Percentiles rank a stretch among this genome's conserved stretches.
These are phyloP conservation scores for Albifimbria verrucaria DNA, from an alignment of 2,329 filamentous ascomycete species.

Conservation along the genomic window DNA sequence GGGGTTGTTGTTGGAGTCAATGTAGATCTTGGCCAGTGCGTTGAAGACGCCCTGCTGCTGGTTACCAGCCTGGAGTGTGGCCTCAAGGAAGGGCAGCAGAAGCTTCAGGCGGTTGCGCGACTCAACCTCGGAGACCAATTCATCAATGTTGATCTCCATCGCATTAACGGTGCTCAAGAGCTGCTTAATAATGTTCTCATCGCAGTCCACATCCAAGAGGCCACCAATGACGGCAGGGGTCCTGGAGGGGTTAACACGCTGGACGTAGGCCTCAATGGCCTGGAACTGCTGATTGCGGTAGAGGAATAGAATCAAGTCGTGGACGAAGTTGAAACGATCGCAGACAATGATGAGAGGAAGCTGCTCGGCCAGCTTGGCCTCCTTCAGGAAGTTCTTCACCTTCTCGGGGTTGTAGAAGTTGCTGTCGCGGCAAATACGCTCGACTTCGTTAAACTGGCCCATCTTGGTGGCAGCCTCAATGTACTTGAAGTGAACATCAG, in stretches of 20 bases:
- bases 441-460: slow-evolving; percentile 91
- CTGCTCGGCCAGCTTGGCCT: slow-evolving; percentile 87
- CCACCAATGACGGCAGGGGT: slow-evolving; percentile 93
- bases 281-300: slow-evolving; percentile 99
- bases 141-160: slow-evolving; percentile 84
- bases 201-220: slow-evolving; percentile 92
- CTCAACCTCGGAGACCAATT: slow-evolving; percentile 93
- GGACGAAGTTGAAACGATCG: slow-evolving; percentile 98
- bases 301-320: slow-evolving; percentile 91
- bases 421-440: slow-evolving; percentile 94
- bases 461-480: slow-evolving; percentile 95
- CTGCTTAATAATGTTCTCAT: slow-evolving; percentile 93
- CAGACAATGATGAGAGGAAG: slow-evolving; percentile 97
- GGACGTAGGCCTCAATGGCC: slow-evolving; percentile 97
- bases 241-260: slow-evolving; percentile 88
- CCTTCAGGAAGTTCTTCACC: slow-evolving; percentile 99
- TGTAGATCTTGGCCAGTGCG: slow-evolving; percentile 98
- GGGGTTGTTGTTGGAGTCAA: slow-evolving; percentile 96
- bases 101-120: slow-evolving; percentile 93
- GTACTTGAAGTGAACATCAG: slow-evolving; percentile 98
- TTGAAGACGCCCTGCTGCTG: slow-evolving; percentile 97
- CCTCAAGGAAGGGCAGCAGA: slow-evolving; percentile 91
- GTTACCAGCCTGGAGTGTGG: slow-evolving; percentile 83
- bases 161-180: slow-evolving; percentile 82
- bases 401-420: slow-evolving; percentile 88